These are phyloP conservation scores for Thielaviopsis musarum DNA, from an alignment of 2,329 filamentous ascomycete species.

Conservation along the genomic window DNA sequence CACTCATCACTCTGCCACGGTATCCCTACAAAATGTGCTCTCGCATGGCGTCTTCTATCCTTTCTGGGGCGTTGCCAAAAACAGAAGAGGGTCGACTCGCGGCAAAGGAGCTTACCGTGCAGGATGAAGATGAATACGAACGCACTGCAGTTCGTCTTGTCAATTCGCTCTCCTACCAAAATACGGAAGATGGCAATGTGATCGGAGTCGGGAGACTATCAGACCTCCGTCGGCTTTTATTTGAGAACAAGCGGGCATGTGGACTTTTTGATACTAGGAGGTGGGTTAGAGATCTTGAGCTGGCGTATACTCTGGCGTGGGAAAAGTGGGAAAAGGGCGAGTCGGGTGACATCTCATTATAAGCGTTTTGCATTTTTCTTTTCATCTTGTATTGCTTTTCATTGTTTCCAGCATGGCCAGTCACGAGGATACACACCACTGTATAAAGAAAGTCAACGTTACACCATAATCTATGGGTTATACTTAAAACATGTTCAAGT, in stretches of 20 bases:
- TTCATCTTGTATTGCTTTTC: neutral
- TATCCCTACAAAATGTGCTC: conserved; percentile 99
- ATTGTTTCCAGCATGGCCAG: neutral
- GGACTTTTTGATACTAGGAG: conserved; percentile 79
- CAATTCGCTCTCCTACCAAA: conserved; percentile 41
- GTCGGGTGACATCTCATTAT: conserved; percentile 84
- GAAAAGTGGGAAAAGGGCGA: conserved; percentile 68
- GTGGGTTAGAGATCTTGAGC: conserved; percentile 82
- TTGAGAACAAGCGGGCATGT: conserved; percentile 69
- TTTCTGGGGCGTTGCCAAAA: conserved; percentile 73
- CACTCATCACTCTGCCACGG: conserved; percentile 72
- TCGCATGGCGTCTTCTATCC: conserved; percentile 89
- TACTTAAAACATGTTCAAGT: too few relatives aligned
- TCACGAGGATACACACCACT: too few relatives aligned
- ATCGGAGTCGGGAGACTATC: conserved; percentile 51
- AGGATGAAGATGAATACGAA: conserved; percentile 71
- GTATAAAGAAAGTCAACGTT: too few relatives aligned
- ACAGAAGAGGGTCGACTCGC: conserved; percentile 47
- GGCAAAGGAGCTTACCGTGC: conserved; percentile 59
- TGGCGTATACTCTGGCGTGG: conserved; percentile 81
- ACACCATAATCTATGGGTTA: too few relatives aligned
- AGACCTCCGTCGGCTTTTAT: conserved; percentile 66
- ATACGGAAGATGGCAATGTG: conserved; percentile 27
- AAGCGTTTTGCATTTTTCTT: conserved; percentile 7
- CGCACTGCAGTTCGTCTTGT: conserved; percentile 54